Base-by-base conservation (phyloP, 1,139 yeast species). In the Lipomyces yarrowii region DNA sequence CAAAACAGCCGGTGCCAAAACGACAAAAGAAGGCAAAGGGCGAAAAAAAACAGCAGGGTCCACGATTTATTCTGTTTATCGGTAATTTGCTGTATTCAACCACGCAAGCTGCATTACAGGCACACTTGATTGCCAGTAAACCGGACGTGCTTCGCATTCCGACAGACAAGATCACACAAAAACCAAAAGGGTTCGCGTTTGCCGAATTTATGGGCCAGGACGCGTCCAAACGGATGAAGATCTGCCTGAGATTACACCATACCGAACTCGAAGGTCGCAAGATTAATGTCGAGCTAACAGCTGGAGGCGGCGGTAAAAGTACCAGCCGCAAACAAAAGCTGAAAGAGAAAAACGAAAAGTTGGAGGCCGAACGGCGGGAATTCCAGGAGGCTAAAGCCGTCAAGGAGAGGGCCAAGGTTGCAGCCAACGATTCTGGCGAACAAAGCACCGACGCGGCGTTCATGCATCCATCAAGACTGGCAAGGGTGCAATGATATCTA, bases 301-400 rank as follows among this genome's bases (percentile, higher is more conserved):
- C 91, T 59, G 99, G 99, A 62, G 99, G 99, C 59, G 99, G 99
- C 57, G 99, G 99, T 61, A 93, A 93, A 77, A 87, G 96, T 7
- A 82, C 83, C 64, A 82, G 81, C 53, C 82, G 99, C 72, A 75
- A 86, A 66, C 84, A 84, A 60, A 94, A 94, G 79, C 83, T 94
- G 73, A 86, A 86, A 74, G 86, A 84, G 62, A 93, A 94, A 82
- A 92, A 93, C 76, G 89, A 86, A 62, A 88, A 88, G 73, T 79
- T 91, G 71, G 75, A 73, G 62, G 72, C 71, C 63, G 74, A 72
- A 58, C 52, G 69, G 3, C 30, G 59, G 26, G 59, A 56, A 7
- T 7, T 39, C n/a, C 23, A 13, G 59, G 21, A 55, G 33, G 46
- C 56, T 10, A 55, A 46, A 4, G n/a, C 15, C 11, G 48, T 59